A percentile compares a stretch with the other conserved stretches of the same genome.
phyloP scores from a whole-genome alignment of 768 basidiomycete species.

The Lentinula lateritia region DNA sequence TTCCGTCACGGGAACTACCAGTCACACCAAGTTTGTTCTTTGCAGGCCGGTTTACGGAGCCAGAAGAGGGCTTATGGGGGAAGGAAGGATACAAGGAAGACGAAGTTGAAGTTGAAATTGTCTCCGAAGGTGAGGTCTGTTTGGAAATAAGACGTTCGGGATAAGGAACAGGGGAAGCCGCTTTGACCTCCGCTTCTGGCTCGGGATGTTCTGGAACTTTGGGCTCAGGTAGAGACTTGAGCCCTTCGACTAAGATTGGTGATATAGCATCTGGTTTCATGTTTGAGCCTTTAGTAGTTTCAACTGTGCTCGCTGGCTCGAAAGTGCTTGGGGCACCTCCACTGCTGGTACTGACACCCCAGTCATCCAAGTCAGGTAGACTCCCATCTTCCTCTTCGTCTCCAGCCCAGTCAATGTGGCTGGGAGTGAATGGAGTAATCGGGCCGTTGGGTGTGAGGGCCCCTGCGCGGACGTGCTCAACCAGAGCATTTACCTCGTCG shows the following conservation, averaged over 20 bases:
- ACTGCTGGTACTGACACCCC: slow-evolving; percentile 58
- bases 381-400: slow-evolving; percentile 83
- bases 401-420: slow-evolving; percentile 86
- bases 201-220: slow-evolving; percentile 13
- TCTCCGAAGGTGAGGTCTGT: neutral
- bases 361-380: slow-evolving; percentile 80
- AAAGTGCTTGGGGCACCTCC: neutral
- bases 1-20: slow-evolving; percentile 4
- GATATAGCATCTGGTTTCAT: slow-evolving; percentile 47
- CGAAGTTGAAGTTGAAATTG: neutral
- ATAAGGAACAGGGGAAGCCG: neutral
- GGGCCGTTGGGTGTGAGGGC: slow-evolving; percentile 68
- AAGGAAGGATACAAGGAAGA: slow-evolving; percentile 38
- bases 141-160: slow-evolving; percentile 7
- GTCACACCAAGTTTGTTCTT: slow-evolving; percentile 19
- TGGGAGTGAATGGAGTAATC: slow-evolving; percentile 51
- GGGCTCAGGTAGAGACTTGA: slow-evolving; percentile 55
- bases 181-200: slow-evolving; percentile 2
- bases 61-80: slow-evolving; percentile 37
- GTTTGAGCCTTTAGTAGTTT: neutral
- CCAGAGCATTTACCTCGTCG: slow-evolving; percentile 66
- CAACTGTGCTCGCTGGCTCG: neutral
- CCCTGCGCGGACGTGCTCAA: slow-evolving; percentile 69
- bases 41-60: slow-evolving; percentile 11
- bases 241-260: slow-evolving; percentile 60